phyloP scores from a whole-genome alignment of 441 rosid genomes.

The Isatis lusitanica region DNA sequence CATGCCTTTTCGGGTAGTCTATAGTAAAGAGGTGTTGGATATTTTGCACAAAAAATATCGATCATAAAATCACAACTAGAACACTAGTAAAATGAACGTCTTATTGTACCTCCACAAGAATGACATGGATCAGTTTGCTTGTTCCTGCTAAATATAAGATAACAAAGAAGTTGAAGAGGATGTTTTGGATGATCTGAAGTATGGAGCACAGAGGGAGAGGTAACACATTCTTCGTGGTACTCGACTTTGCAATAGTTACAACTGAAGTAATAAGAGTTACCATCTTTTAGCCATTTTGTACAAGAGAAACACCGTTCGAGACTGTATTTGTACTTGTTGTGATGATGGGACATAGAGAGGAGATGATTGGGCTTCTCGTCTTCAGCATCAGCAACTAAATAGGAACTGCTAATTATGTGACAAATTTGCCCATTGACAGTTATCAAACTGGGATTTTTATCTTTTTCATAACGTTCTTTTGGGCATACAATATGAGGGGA shows the following conservation, averaged over 20 bases:
- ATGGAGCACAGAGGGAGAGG: background rate
- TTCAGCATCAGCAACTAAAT: no score
- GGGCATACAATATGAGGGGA: no score
- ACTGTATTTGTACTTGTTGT: background rate
- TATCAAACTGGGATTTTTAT: no score
- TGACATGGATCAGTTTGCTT: no score
- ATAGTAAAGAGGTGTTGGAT: background rate
- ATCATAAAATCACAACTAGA: background rate
- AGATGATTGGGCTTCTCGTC: no score
- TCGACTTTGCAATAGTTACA: background rate
- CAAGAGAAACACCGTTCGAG: background rate
- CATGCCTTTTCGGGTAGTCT: background rate
- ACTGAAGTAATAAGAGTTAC: background rate
- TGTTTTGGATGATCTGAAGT: conserved; percentile 15
- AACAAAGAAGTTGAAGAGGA: background rate
- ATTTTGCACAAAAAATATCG: background rate
- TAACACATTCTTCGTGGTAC: background rate
- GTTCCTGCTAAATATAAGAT: rapidly evolving
- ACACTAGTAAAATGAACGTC: background rate
- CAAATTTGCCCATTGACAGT: no score
- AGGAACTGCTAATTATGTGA: no score
- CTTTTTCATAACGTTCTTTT: no score
- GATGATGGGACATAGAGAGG: background rate
- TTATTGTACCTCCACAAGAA: background rate
- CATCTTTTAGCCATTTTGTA: background rate